A percentile compares a stretch with the other conserved stretches of the same genome.
These are phyloP conservation scores for Naegleria lovaniensis DNA, from an alignment of 208 protist species.

Conservation along the genomic window DNA sequence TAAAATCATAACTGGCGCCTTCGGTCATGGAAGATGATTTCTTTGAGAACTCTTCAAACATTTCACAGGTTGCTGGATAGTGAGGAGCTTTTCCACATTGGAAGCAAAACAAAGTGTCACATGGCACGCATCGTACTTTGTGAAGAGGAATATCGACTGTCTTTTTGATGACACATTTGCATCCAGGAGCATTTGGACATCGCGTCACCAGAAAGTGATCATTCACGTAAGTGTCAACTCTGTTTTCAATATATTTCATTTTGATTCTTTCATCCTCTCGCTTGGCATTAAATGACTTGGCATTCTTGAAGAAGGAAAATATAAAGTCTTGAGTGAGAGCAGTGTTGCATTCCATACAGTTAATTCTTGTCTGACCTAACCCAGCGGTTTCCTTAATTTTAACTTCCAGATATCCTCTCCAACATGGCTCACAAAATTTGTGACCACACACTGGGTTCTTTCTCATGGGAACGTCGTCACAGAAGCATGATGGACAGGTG, in stretches of 20 bases:
- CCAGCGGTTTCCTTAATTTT: neutral
- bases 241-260: neutral
- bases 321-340: neutral
- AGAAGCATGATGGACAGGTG: neutral
- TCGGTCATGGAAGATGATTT: neutral
- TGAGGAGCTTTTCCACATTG: neutral
- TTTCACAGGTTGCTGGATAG: neutral
- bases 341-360: neutral
- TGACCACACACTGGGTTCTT: neutral
- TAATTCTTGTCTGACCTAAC: neutral
- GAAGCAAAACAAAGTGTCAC: neutral
- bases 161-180: neutral
- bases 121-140: neutral
- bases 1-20: neutral
- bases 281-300: no score
- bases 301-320: neutral
- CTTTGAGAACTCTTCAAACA: neutral
- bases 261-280: neutral
- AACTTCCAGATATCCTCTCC: neutral
- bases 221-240: neutral
- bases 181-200: neutral
- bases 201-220: neutral
- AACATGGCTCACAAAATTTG: neutral
- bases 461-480: neutral
- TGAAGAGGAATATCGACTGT: neutral